phyloP scores from a whole-genome alignment of 2,329 filamentous ascomycete species.

The Chlorencoelia australis region DNA sequence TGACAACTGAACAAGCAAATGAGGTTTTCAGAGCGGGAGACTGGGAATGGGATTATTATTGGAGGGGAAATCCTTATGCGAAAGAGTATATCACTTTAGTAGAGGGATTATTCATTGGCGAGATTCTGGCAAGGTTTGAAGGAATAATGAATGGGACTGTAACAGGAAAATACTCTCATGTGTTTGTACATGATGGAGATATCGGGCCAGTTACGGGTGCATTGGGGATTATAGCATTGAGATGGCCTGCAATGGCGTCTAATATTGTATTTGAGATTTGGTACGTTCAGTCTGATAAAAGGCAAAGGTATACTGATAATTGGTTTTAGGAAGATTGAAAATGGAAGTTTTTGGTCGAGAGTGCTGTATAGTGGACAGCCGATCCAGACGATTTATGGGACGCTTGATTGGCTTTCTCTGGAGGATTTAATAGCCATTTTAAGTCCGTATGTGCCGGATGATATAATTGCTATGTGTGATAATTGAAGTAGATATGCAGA shows the following conservation, averaged over 20 bases:
- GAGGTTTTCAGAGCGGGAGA: constrained; percentile 32
- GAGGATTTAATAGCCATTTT: constrained; percentile 11
- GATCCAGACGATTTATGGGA: constrained; percentile 16
- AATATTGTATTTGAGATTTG: constrained; percentile 32
- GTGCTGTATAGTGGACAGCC: constrained; percentile 25
- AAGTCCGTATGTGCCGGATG: constrained; percentile 14
- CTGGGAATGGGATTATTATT: constrained; percentile 34
- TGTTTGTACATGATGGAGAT: constrained; percentile 31
- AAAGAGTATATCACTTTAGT: constrained; percentile 29
- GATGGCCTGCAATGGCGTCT: constrained; percentile 32
- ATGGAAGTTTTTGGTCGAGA: constrained; percentile 15
- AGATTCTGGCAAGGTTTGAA: constrained; percentile 27
- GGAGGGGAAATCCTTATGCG: constrained; percentile 27
- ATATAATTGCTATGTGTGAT: constrained; percentile 12
- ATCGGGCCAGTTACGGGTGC: constrained; percentile 24
- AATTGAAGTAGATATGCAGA: too few species aligned
- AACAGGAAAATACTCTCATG: constrained; percentile 19
- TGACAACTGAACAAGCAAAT: constrained; percentile 26
- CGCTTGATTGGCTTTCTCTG: constrained; percentile 18
- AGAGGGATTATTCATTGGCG: constrained; percentile 30
- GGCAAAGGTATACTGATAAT: not conserved
- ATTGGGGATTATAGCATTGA: constrained; percentile 27
- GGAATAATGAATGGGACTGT: constrained; percentile 20
- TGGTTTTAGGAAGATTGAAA: not conserved
- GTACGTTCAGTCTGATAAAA: constrained; percentile 14